These are phyloP conservation scores for Apiotrichum domesticum DNA, from an alignment of 1,284 basidiomycete genomes.

Conservation along the genomic window DNA sequence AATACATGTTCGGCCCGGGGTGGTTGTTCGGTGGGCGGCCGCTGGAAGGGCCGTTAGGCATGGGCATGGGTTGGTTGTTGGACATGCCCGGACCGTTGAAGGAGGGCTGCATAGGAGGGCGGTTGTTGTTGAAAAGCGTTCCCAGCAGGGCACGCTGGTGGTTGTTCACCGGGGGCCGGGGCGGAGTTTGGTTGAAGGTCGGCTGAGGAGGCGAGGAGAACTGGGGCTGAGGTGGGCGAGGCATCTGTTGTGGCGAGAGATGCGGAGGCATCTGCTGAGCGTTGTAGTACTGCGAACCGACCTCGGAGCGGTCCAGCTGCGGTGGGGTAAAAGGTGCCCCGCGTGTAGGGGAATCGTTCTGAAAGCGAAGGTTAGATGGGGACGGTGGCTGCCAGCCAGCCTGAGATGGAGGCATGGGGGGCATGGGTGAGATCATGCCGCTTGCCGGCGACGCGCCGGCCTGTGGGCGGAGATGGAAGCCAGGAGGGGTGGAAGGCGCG, in stretches of 20 bases:
- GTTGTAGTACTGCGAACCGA: neutral
- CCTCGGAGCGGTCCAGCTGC: neutral
- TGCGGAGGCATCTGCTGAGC: neutral
- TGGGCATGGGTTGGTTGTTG: neutral
- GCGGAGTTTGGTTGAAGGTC: neutral
- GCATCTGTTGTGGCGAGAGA: neutral
- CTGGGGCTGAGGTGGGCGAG: neutral
- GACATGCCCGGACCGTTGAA: neutral
- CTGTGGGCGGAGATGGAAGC: neutral
- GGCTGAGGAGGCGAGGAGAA: neutral
- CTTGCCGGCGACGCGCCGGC: neutral
- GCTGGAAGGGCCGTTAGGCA: neutral
- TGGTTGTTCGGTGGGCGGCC: neutral
- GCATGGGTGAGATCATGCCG: constrained; percentile 15
- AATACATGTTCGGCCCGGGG: neutral
- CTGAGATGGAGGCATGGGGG: constrained; percentile 5
- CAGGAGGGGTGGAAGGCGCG: neutral
- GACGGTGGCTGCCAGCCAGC: neutral
- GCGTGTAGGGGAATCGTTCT: neutral
- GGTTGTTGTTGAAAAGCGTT: constrained; percentile 7
- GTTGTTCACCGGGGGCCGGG: constrained; percentile 1
- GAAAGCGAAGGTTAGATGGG: neutral
- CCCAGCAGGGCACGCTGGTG: constrained; percentile 14
- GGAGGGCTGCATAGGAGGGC: neutral
- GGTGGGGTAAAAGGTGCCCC: neutral